Percentiles rank a stretch among this genome's conserved stretches.
Conservation (phyloP, 495 filamentous ascomycete genomes). For the Penicillium turbatum region DNA sequence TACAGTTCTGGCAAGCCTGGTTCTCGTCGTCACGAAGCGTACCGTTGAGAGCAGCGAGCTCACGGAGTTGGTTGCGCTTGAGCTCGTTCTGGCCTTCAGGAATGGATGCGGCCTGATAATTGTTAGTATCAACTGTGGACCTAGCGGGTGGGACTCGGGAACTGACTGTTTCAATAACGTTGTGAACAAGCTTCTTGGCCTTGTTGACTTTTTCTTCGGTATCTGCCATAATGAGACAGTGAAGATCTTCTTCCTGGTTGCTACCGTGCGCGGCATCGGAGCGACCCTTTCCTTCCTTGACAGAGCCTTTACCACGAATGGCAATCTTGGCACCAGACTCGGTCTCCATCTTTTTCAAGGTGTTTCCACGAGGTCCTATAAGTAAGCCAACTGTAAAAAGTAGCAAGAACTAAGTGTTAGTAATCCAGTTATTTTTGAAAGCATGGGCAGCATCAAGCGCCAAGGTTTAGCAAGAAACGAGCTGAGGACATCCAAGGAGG, state of each 20-base stretch:
- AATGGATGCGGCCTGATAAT: slow-evolving; percentile 82
- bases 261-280: slow-evolving; percentile 98
- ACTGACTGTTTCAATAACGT: slow-evolving; percentile 94
- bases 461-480: slow-evolving; percentile 57
- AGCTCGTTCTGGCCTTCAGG: slow-evolving; percentile 97
- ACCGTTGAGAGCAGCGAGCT: slow-evolving; percentile 95
- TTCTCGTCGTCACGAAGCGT: slow-evolving; percentile 98
- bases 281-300: slow-evolving; percentile 98
- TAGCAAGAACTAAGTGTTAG: slow-evolving; percentile 84
- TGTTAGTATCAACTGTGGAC: neutral
- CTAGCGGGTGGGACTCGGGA: neutral
- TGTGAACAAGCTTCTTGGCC: slow-evolving; percentile 94
- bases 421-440: slow-evolving; percentile 44
- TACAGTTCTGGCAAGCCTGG: slow-evolving; percentile 98
- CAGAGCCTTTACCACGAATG: slow-evolving; percentile 97
- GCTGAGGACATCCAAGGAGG: slow-evolving; percentile 37
- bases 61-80: slow-evolving; percentile 96
- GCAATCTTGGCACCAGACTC: slow-evolving; percentile 98
- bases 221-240: slow-evolving; percentile 98
- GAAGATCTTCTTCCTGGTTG: slow-evolving; percentile 99
- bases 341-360: slow-evolving; percentile 97
- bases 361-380: slow-evolving; percentile 99
- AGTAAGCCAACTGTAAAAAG: slow-evolving; percentile 97
- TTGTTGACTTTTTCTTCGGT: slow-evolving; percentile 98
- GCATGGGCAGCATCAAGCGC: slow-evolving; percentile 39